Percentiles rank a stretch among this genome's conserved stretches.
Evolutionary conservation across 208 protist genomes (phyloP).

Genomic region (Herpetomonas muscarum): DNA sequence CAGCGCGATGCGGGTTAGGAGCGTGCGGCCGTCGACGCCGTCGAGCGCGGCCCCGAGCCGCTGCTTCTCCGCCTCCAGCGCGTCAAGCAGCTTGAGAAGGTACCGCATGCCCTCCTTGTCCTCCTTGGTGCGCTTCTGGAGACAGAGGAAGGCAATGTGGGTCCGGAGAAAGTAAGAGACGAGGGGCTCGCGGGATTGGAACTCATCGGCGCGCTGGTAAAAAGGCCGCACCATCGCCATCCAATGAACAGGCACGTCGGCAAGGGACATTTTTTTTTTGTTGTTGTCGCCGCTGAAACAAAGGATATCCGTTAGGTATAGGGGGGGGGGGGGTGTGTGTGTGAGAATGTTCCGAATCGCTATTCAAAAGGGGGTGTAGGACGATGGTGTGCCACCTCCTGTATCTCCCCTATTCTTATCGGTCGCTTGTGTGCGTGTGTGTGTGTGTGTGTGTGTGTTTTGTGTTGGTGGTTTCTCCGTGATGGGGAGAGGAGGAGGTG

Average conservation of each 20-base stretch:
- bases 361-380: too few species aligned
- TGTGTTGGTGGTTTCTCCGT: too few species aligned
- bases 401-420: too few species aligned
- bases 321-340: too few species aligned
- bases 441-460: too few species aligned
- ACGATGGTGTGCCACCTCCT: too few species aligned
- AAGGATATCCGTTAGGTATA: too few species aligned
- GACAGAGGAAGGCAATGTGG: conserved; percentile 55
- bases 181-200: conserved; percentile 40
- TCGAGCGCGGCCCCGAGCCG: conserved; percentile 25
- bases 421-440: too few species aligned
- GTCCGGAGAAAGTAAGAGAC: conserved; percentile 74
- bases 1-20: conserved; percentile 57
- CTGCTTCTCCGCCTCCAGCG: conserved; percentile 44
- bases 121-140: conserved; percentile 41
- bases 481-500: too few species aligned
- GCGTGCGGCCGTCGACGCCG: conserved; percentile 44
- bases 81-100: conserved; percentile 41
- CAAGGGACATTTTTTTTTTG: too few species aligned
- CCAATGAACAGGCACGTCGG: conserved; percentile 48
- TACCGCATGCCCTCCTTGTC: conserved; percentile 48
- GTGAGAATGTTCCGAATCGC: too few species aligned
- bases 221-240: conserved; percentile 42
- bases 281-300: too few species aligned
- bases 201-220: conserved; percentile 68